Evolutionary conservation across 2,329 filamentous ascomycete genomes (phyloP), one percentile per base, ranked within the genome.

Genomic region (Arthrobotrys sinensis): DNA sequence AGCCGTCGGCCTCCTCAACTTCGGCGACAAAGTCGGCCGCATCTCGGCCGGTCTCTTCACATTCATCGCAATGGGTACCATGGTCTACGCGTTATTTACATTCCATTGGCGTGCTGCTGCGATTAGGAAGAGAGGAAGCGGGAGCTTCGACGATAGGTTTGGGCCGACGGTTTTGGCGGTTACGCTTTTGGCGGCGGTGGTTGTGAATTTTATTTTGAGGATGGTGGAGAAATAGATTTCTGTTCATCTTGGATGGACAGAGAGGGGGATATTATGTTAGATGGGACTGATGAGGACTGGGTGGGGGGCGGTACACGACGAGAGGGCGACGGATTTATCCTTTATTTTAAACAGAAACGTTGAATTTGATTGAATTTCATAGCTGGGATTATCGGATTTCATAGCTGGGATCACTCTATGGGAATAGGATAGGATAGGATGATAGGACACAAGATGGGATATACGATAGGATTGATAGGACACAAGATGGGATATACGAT

Each of bases 101-200:
- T 99, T 97, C 86, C 96, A 99, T 85, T 99, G 96, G 96, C 89
- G 96, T 80, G 96, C 96, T 28, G 94, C 93, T 85, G 96, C 92
- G 81, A 99, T 99, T 83, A 87, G 96, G 73, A 89, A 93, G 85
- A 89, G 95, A 80, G 96, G 96, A 7, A 94, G 97, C 87, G 93
- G 93, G 68, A 96, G 96, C 21, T 98, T 99, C 84, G 96, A 99
- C 84, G 96, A 99, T 87, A 90, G 94, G 48, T 94, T 97, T 82
- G 96, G 96, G 6, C 96, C 96, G 4, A 97, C 94, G 0, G 89
- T 98, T 64, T 85, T 99, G 85, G 93, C 95, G 60, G 88, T 97
- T 82, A 92, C 95, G 67, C 86, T 99, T 81, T 86, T 97, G 82
- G 88, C 93, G 57, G 96, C 95, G 12, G 93, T 99, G n/a, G 87